A percentile compares a stretch with the other conserved stretches of the same genome.
These are phyloP conservation scores for Thalassiosira profunda DNA, from an alignment of 108 stramenopile genomes.

Conservation along the genomic window DNA sequence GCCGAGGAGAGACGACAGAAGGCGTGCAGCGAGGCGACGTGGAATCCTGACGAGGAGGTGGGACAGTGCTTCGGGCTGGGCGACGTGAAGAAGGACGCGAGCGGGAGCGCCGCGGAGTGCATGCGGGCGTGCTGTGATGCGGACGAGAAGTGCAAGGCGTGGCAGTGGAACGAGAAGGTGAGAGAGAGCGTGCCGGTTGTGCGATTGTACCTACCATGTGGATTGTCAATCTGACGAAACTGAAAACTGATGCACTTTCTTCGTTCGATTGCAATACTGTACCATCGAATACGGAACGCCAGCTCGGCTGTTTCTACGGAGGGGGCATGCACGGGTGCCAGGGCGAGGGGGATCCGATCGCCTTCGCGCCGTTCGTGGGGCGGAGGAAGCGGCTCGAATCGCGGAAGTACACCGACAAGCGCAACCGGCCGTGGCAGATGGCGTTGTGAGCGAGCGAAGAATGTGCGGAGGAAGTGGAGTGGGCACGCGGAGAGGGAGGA, in stretches of 20 bases:
- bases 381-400: constrained; percentile 42
- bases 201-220: no score
- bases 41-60: constrained; percentile 57
- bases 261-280: no score
- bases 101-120: constrained; percentile 43
- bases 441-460: no score
- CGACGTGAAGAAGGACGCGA: constrained; percentile 32
- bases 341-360: constrained; percentile 43
- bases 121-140: constrained; percentile 59
- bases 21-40: constrained; percentile 39
- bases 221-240: no score
- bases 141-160: constrained; percentile 53
- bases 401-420: constrained; percentile 40
- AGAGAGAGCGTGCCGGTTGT: no score
- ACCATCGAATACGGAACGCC: no score
- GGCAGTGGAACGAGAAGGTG: constrained; percentile 53
- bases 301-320: constrained; percentile 55
- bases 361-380: constrained; percentile 63
- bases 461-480: no score
- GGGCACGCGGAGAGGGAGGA: no score
- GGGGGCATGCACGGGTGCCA: constrained; percentile 48
- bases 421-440: constrained; percentile 36
- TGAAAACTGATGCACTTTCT: background rate
- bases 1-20: constrained; percentile 12
- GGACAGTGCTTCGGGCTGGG: constrained; percentile 72